phyloP scores from a whole-genome alignment of 345 rosid genomes.

The Linum tenue region DNA sequence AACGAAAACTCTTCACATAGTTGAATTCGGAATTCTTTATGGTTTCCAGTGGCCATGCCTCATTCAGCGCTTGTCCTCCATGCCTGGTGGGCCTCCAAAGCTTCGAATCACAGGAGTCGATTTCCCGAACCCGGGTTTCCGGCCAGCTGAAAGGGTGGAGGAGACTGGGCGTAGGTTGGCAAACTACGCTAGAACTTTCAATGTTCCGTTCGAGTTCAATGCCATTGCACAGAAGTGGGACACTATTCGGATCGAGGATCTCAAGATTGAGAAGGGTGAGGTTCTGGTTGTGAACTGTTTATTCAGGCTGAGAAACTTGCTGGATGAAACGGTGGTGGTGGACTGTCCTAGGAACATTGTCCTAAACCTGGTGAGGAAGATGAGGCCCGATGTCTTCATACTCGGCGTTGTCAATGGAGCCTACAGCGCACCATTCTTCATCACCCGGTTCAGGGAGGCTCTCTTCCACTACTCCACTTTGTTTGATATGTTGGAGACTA shows the following conservation, averaged over 20 bases:
- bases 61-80: slow-evolving; percentile 39
- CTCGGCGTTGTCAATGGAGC: slow-evolving; percentile 36
- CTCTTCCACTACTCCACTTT: slow-evolving; percentile 46
- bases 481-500: slow-evolving; percentile 47
- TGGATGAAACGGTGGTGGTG: slow-evolving; percentile 36
- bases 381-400: slow-evolving; percentile 34
- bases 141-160: slow-evolving; percentile 43
- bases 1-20: slow-evolving; percentile 35
- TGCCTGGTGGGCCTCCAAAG: slow-evolving; percentile 45
- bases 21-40: slow-evolving; percentile 44
- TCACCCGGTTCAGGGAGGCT: slow-evolving; percentile 45
- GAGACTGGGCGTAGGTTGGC: slow-evolving; percentile 42
- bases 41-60: slow-evolving; percentile 63
- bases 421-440: slow-evolving; percentile 43
- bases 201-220: slow-evolving; percentile 45
- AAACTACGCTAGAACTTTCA: slow-evolving; percentile 32
- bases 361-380: slow-evolving; percentile 36
- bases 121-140: slow-evolving; percentile 45
- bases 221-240: slow-evolving; percentile 55
- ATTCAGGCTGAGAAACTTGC: slow-evolving; percentile 33
- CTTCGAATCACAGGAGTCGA: slow-evolving; percentile 49
- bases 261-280: slow-evolving; percentile 32
- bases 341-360: slow-evolving; percentile 39
- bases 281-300: slow-evolving; percentile 34
- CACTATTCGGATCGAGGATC: slow-evolving; percentile 37